Evolutionary conservation across 352 stramenopile species (phyloP).

Genomic region (Plasmopara viticola): DNA sequence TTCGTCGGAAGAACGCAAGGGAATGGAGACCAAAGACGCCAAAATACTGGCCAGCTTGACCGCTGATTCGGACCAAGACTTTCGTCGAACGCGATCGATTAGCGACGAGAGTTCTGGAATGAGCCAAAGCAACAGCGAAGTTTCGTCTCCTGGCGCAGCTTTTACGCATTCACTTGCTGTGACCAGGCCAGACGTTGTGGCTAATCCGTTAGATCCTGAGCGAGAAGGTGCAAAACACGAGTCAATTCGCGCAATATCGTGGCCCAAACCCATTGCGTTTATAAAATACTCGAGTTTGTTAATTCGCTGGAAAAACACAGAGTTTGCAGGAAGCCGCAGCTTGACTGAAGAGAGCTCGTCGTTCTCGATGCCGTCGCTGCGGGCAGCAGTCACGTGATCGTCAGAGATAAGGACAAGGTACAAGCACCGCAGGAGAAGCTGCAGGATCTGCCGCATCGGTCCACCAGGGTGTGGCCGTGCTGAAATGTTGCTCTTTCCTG

Average conservation of each 20-base stretch:
- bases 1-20: constrained; percentile 65
- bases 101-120: constrained; percentile 62
- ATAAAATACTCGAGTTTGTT: constrained; percentile 86
- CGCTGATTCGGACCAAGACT: constrained; percentile 66
- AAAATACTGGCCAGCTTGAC: constrained; percentile 65
- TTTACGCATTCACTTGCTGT: constrained; percentile 53
- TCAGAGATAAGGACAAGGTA: constrained; percentile 63
- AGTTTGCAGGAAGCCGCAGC: constrained; percentile 42
- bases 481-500: constrained; percentile 35
- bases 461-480: constrained; percentile 67
- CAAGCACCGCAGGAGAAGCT: constrained; percentile 65
- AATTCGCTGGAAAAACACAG: constrained; percentile 65
- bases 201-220: constrained; percentile 32
- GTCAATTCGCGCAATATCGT: constrained; percentile 64
- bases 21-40: constrained; percentile 48
- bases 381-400: constrained; percentile 23
- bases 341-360: constrained; percentile 26
- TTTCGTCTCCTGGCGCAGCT: constrained; percentile 64
- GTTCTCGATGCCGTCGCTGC: constrained; percentile 18
- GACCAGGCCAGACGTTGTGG: constrained; percentile 38
- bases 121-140: constrained; percentile 69
- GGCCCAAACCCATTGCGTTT: constrained; percentile 66
- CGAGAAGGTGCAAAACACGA: constrained; percentile 65
- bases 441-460: constrained; percentile 77
- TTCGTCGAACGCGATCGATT: constrained; percentile 58